Conservation (phyloP, 2,329 filamentous ascomycete genomes). For the Aureobasidium leucospermi region DNA sequence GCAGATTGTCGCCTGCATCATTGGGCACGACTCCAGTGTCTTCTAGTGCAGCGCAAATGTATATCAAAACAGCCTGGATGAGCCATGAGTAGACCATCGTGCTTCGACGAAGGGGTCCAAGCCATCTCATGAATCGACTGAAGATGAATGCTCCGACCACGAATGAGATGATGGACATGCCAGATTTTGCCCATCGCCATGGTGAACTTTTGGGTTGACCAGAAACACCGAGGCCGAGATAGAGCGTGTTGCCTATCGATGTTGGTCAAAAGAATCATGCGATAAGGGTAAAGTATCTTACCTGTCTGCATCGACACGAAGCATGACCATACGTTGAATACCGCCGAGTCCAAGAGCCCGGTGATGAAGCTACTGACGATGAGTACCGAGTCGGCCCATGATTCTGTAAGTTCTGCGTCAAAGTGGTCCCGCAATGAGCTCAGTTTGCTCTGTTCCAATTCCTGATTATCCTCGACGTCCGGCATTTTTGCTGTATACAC, state of each 20-base stretch:
- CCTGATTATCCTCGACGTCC: background rate
- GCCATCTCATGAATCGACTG: slow-evolving; percentile 57
- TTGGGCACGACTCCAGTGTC: slow-evolving; percentile 29
- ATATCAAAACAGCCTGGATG: slow-evolving; percentile 34
- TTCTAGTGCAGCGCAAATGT: slow-evolving; percentile 35
- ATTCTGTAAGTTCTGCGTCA: slow-evolving; percentile 48
- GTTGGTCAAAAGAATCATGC: background rate
- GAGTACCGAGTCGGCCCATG: slow-evolving; percentile 61
- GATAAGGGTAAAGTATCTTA: slow-evolving; percentile 25
- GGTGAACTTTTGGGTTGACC: slow-evolving; percentile 42
- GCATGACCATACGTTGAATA: slow-evolving; percentile 68
- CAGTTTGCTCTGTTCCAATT: background rate
- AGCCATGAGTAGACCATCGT: slow-evolving; percentile 47
- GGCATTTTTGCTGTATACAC: slow-evolving; percentile 1
- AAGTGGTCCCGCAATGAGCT: slow-evolving; percentile 24
- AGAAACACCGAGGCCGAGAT: slow-evolving; percentile 66
- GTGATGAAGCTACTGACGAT: slow-evolving; percentile 70
- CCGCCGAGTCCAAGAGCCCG: slow-evolving; percentile 67
- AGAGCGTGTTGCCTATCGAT: slow-evolving; percentile 60
- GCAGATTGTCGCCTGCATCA: slow-evolving; percentile 34
- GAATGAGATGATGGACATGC: slow-evolving; percentile 63
- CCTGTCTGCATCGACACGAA: slow-evolving; percentile 83
- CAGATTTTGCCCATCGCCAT: slow-evolving; percentile 63
- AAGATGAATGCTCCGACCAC: slow-evolving; percentile 67
- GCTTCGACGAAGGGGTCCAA: slow-evolving; percentile 56